Evolutionary conservation across 1,284 basidiomycete species (phyloP).

Genomic region (Ustilago curta): DNA sequence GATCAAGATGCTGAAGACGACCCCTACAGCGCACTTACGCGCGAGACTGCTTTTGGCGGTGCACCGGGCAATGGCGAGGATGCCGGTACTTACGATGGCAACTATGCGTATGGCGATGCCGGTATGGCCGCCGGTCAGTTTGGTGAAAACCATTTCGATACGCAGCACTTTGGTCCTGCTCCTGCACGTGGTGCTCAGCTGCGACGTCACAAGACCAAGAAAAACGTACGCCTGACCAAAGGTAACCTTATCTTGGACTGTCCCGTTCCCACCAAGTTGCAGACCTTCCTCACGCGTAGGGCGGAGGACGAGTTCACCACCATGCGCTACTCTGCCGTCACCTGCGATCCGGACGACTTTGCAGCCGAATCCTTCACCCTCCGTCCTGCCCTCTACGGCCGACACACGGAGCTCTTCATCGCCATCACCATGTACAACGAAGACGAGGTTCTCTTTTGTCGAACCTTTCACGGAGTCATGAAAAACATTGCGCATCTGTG

Average conservation of each 20-base stretch:
- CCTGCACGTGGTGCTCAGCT: slow-evolving; percentile 63
- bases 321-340: slow-evolving; percentile 72
- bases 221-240: slow-evolving; percentile 67
- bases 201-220: slow-evolving; percentile 70
- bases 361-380: slow-evolving; percentile 84
- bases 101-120: neutral
- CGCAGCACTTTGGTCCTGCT: slow-evolving; percentile 67
- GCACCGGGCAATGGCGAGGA: slow-evolving; percentile 8
- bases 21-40: slow-evolving; percentile 28
- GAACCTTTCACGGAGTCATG: slow-evolving; percentile 97
- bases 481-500: slow-evolving; percentile 75
- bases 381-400: slow-evolving; percentile 82
- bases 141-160: slow-evolving; percentile 49
- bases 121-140: slow-evolving; percentile 4
- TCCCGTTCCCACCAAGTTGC: slow-evolving; percentile 68
- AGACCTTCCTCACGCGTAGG: slow-evolving; percentile 78
- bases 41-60: slow-evolving; percentile 30
- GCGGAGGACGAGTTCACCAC: slow-evolving; percentile 85
- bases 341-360: slow-evolving; percentile 82
- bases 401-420: slow-evolving; percentile 87
- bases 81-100: slow-evolving; percentile 12
- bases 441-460: slow-evolving; percentile 90
- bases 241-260: slow-evolving; percentile 70
- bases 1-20: slow-evolving; percentile 27
- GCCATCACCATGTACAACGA: slow-evolving; percentile 91